Conservation (phyloP, 805 yeast genomes). For the Kodamaea neixiangensis region DNA sequence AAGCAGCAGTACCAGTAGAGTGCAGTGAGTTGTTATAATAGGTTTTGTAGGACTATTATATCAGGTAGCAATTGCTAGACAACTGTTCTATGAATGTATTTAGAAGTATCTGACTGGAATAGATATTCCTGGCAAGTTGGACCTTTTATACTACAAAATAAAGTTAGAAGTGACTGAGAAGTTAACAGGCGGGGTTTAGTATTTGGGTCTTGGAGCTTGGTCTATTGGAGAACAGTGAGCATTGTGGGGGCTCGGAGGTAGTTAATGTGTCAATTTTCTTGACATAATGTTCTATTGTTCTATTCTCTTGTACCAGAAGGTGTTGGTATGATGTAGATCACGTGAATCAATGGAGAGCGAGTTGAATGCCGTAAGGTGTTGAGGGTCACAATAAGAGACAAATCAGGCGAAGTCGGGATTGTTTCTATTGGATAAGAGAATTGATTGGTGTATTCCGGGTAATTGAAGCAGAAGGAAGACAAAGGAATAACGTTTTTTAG, state of each 20-base stretch:
- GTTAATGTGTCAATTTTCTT: background rate
- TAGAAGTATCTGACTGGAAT: too few species aligned
- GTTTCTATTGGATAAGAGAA: background rate
- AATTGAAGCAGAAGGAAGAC: too few species aligned
- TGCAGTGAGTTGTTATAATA: too few species aligned
- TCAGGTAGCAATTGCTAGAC: too few species aligned
- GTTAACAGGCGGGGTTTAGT: background rate
- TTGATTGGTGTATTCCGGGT: too few species aligned
- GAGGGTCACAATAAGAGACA: background rate
- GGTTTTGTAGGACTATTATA: too few species aligned
- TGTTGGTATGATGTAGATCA: background rate
- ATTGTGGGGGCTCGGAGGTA: background rate
- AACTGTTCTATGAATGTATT: too few species aligned
- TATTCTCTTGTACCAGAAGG: background rate
- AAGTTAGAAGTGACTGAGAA: background rate
- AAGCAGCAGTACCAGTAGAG: too few species aligned
- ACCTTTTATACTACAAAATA: background rate
- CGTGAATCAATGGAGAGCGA: background rate
- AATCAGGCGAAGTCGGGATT: background rate
- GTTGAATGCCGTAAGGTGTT: background rate
- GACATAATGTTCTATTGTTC: background rate
- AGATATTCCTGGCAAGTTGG: background rate
- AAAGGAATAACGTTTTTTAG: too few species aligned
- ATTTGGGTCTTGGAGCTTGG: background rate
- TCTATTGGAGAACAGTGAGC: background rate